phyloP scores from a whole-genome alignment of 345 rosid species.

The Gossypium bickii region DNA sequence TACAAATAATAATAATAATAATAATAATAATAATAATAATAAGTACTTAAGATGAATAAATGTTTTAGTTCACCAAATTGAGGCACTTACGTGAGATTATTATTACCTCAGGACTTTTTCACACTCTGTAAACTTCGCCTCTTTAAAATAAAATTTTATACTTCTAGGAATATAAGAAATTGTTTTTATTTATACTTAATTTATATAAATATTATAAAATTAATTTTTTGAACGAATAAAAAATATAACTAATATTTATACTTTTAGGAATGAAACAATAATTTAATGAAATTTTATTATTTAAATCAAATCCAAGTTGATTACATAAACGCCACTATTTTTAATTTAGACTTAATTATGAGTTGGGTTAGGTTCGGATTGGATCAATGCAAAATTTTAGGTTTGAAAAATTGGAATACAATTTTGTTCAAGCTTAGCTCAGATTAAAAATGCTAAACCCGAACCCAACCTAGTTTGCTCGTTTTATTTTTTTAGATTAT shows the following conservation, averaged over 20 bases:
- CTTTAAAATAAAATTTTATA: background rate
- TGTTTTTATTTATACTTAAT: too few relatives aligned
- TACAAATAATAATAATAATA: background rate
- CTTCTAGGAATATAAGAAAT: background rate
- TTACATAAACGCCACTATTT: background rate
- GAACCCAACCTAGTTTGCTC: accelerated
- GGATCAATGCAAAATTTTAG: too few relatives aligned
- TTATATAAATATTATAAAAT: too few relatives aligned
- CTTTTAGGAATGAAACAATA: background rate
- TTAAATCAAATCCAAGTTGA: background rate
- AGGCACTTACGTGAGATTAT: background rate
- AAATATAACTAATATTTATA: too few relatives aligned
- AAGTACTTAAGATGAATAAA: background rate
- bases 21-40: background rate
- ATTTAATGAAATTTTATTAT: background rate
- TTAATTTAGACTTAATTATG: background rate
- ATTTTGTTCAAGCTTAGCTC: too few relatives aligned
- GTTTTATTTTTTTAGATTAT: too few relatives aligned
- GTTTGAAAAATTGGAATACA: too few relatives aligned
- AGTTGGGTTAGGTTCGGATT: too few relatives aligned
- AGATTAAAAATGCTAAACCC: too few relatives aligned
- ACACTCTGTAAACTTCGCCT: background rate
- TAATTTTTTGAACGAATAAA: too few relatives aligned
- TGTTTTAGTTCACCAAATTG: constrained; percentile 8
- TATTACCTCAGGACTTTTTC: background rate